Percentiles rank a stretch among this genome's conserved stretches.
Evolutionary conservation across 805 yeast species (phyloP).

Genomic region (Candida stauntonica): DNA sequence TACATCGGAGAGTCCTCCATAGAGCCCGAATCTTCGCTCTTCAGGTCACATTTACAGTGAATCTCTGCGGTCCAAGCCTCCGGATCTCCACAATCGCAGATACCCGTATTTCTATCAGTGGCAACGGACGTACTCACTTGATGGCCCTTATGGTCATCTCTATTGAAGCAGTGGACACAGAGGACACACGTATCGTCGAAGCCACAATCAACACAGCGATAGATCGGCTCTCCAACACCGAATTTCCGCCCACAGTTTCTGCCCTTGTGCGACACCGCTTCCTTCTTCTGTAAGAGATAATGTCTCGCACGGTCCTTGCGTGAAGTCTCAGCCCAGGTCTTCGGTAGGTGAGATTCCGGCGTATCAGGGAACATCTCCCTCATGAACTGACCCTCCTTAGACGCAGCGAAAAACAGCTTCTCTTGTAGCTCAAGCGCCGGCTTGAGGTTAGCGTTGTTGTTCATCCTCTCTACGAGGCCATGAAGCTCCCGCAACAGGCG

Average conservation of each 20-base stretch:
- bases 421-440: conserved; percentile 6
- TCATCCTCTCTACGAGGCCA: conserved; percentile 7
- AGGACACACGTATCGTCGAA: conserved; percentile 75
- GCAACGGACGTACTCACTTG: conserved; percentile 46
- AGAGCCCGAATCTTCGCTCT: conserved; percentile 24
- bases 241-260: conserved; percentile 67
- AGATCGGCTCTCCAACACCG: conserved; percentile 58
- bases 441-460: conserved; percentile 1
- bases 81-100: conserved; percentile 77
- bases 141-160: conserved; percentile 63
- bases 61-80: conserved; percentile 63
- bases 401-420: conserved; percentile 29
- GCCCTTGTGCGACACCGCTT: conserved; percentile 39
- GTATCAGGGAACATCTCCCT: conserved; percentile 32
- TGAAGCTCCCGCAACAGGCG: conserved; percentile 9
- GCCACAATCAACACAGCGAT: conserved; percentile 72
- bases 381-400: conserved; percentile 37
- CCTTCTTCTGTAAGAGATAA: conserved; percentile 7
- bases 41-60: conserved; percentile 39
- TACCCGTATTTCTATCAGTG: conserved; percentile 33
- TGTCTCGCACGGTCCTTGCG: not conserved
- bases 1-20: conserved; percentile 34
- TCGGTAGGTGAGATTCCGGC: conserved; percentile 3
- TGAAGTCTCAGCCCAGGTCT: conserved; percentile 7
- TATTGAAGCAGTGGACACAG: conserved; percentile 69